phyloP scores from a whole-genome alignment of 192 early-diverging fungal species.

The Jimgerdemannia flammicorona region DNA sequence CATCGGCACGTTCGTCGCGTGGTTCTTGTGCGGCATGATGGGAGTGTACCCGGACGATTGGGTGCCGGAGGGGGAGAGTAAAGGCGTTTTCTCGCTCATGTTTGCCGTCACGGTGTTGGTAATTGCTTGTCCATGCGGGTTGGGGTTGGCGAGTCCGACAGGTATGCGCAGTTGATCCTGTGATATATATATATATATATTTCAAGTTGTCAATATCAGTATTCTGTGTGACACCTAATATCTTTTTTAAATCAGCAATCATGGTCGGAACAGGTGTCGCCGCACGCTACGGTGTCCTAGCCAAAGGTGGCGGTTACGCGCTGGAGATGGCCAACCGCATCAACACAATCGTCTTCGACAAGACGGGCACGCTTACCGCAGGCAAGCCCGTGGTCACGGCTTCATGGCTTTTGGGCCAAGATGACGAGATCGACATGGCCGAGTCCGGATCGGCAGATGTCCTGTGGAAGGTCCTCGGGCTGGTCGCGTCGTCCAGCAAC shows the following conservation, averaged over 20 bases:
- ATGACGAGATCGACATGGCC: background rate
- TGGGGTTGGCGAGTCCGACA: slow-evolving; percentile 67
- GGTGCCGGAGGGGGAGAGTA: slow-evolving; percentile 41
- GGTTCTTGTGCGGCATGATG: slow-evolving; percentile 38
- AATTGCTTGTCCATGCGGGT: slow-evolving; percentile 70
- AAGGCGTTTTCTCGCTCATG: slow-evolving; percentile 45
- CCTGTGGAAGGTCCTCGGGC: slow-evolving; percentile 21
- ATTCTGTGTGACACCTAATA: background rate
- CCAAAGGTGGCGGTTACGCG: slow-evolving; percentile 74
- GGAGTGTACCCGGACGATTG: slow-evolving; percentile 32
- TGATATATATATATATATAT: too few relatives aligned
- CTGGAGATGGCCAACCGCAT: slow-evolving; percentile 62
- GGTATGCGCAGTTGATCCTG: background rate
- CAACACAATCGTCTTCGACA: slow-evolving; percentile 74
- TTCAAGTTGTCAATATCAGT: background rate
- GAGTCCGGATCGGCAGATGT: slow-evolving; percentile 12
- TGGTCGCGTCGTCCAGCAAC: slow-evolving; percentile 49
- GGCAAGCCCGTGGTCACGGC: slow-evolving; percentile 58
- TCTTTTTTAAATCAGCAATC: slow-evolving; percentile 34
- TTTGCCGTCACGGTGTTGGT: slow-evolving; percentile 62
- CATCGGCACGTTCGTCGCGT: slow-evolving; percentile 51
- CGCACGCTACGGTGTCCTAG: slow-evolving; percentile 56
- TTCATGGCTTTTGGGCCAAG: slow-evolving; percentile 11
- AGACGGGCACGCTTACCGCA: slow-evolving; percentile 78
- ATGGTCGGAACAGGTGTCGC: slow-evolving; percentile 75